Base-by-base conservation (phyloP, 2,329 filamentous ascomycete species). In the Leptographium flavum region DNA sequence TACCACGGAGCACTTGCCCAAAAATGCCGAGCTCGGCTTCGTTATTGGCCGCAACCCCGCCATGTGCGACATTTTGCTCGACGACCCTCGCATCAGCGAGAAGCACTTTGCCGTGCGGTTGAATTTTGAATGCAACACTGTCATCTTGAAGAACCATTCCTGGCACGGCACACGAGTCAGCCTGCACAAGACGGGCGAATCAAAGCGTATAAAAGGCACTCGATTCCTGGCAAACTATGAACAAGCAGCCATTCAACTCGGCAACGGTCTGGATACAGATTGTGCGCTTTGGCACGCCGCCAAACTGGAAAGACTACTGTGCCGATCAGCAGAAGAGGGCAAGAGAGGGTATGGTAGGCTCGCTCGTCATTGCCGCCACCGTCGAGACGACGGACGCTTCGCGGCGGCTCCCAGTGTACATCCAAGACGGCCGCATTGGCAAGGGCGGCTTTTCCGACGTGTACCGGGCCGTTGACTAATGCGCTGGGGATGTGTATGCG, bases 371-470 rank as follows among this genome's bases (percentile, higher is more conserved):
- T n/a, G n/a, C n/a, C n/a, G n/a, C n/a, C n/a, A 11, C 5, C 10
- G 17, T 8, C 17, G 5, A 7, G 5, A 21, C n/a, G 25, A 10
- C 25, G 6, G 6, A 21, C 13, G 13, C 22, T 4, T 31, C 39
- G 19, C 38, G 22, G 19, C 23, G 23, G 19, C 5, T 23, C 3
- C 32, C 38, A 3, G 38, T 38, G 13, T 41, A 48, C 25, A 39
- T 43, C 22, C 38, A 30, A 22, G 39, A 33, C n/a, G 35, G 39
- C 4, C 41, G 28, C 23, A 40, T 48, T 3, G 43, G 43, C 10
- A n/a, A 42, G 23, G 47, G 43, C 3, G 40, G 43, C 5, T 40
- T 37, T 36, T 43, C 43, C 4, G 39, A 45, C 11, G 39, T 48
- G 30, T 42, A 43, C 31, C 35, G 21, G 13, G 47, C 30, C 7